phyloP scores from a whole-genome alignment of 1,139 yeast species.

The Debaryomyces psychrophilus region DNA sequence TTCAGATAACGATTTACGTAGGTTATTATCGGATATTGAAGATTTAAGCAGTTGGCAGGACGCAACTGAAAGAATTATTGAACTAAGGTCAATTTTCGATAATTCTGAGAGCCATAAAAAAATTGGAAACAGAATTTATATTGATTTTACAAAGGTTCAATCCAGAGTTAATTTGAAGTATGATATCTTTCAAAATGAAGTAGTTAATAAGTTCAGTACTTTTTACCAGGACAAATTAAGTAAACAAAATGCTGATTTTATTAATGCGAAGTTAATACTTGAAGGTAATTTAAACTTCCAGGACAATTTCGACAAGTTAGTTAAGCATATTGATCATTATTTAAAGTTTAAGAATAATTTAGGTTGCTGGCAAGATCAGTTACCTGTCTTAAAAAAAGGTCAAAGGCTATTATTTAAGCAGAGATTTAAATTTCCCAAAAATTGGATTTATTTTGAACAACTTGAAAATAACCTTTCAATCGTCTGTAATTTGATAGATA shows the following conservation, averaged over 20 bases:
- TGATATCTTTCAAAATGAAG: slow-evolving; percentile 55
- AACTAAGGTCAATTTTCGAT: slow-evolving; percentile 55
- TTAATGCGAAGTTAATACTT: slow-evolving; percentile 19
- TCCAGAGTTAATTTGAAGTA: slow-evolving; percentile 56
- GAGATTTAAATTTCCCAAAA: slow-evolving; percentile 51
- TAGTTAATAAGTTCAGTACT: slow-evolving; percentile 48
- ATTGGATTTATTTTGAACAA: slow-evolving; percentile 70
- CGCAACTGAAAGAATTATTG: slow-evolving; percentile 47
- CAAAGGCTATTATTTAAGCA: slow-evolving; percentile 50
- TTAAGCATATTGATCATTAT: slow-evolving; percentile 22
- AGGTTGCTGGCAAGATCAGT: slow-evolving; percentile 30
- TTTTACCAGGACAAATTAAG: slow-evolving; percentile 26
- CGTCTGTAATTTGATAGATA: slow-evolving; percentile 44
- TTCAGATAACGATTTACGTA: slow-evolving; percentile 23
- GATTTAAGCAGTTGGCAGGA: slow-evolving; percentile 52
- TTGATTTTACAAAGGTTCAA: slow-evolving; percentile 58
- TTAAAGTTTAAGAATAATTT: slow-evolving; percentile 19
- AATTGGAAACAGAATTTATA: slow-evolving; percentile 45
- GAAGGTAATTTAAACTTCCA: slow-evolving; percentile 25
- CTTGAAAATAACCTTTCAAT: slow-evolving; percentile 54
- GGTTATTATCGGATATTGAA: slow-evolving; percentile 26
- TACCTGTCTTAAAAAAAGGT: slow-evolving; percentile 36
- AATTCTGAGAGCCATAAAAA: slow-evolving; percentile 10
- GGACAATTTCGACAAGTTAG: slow-evolving; percentile 19
- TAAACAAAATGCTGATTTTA: slow-evolving; percentile 20